Evolutionary conservation across 352 stramenopile species (phyloP).

Genomic region (Phytophthora parvispora): DNA sequence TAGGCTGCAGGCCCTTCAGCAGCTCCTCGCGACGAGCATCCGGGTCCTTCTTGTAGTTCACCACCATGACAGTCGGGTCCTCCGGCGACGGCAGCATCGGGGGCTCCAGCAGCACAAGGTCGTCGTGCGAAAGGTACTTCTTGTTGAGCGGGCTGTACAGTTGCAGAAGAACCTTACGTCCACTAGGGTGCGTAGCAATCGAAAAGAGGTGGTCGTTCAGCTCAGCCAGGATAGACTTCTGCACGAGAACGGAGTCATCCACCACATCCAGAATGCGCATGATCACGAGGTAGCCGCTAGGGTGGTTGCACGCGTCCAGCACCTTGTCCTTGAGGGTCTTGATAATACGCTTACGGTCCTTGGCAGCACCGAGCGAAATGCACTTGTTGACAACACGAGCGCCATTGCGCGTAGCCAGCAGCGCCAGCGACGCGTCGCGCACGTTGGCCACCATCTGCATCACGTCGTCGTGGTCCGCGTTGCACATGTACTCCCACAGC

Average conservation of each 20-base stretch:
- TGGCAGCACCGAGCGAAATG: slow-evolving; percentile 82
- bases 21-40: slow-evolving; percentile 79
- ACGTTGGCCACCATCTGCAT: slow-evolving; percentile 90
- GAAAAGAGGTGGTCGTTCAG: slow-evolving; percentile 81
- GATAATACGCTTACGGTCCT: slow-evolving; percentile 94
- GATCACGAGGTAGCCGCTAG: slow-evolving; percentile 92
- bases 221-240: slow-evolving; percentile 90
- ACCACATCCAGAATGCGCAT: slow-evolving; percentile 91
- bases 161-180: slow-evolving; percentile 85
- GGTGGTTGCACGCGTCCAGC: slow-evolving; percentile 90
- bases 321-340: slow-evolving; percentile 94
- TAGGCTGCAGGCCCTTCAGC: slow-evolving; percentile 79
- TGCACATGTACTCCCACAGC: slow-evolving; percentile 91
- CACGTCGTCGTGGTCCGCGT: slow-evolving; percentile 83
- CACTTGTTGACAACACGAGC: slow-evolving; percentile 90
- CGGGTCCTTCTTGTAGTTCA: slow-evolving; percentile 93
- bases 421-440: slow-evolving; percentile 84
- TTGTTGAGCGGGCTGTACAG: slow-evolving; percentile 83
- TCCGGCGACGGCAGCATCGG: slow-evolving; percentile 79
- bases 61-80: slow-evolving; percentile 61
- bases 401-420: slow-evolving; percentile 90
- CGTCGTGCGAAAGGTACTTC: slow-evolving; percentile 87
- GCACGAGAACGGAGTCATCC: slow-evolving; percentile 92
- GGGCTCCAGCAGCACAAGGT: slow-evolving; percentile 76
- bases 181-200: slow-evolving; percentile 77